Percentiles rank a stretch among this genome's conserved stretches.
Evolutionary conservation across 1,284 basidiomycete species (phyloP).

Genomic region (Apiotrichum brassicae): DNA sequence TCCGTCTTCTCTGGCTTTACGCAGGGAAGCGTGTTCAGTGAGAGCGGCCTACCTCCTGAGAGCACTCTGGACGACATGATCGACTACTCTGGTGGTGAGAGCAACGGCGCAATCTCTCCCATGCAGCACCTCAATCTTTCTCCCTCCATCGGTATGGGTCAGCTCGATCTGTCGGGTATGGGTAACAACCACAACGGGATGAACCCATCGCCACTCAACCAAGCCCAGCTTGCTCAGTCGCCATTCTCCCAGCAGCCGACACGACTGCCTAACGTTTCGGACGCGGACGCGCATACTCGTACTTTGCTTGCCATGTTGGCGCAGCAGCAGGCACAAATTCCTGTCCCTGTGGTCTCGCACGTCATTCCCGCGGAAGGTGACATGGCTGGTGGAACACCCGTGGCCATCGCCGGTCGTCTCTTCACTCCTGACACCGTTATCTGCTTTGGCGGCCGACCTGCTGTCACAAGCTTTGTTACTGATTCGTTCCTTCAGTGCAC

Average conservation of each 20-base stretch:
- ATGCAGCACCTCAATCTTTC: conserved; percentile 19
- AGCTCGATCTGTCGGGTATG: conserved; percentile 13
- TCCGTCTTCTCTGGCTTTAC: conserved; percentile 32
- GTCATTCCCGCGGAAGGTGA: conserved; percentile 89
- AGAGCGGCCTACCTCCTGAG: conserved; percentile 33
- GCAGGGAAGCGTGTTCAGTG: conserved; percentile 27
- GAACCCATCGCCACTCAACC: background rate
- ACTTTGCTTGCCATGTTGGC: conserved; percentile 16
- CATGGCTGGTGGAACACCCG: conserved; percentile 86
- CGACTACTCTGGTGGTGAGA: conserved; percentile 38
- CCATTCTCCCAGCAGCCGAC: conserved; percentile 5
- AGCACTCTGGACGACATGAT: conserved; percentile 34
- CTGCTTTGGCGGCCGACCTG: conserved; percentile 76
- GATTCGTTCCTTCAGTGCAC: conserved; percentile 90
- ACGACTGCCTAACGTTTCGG: conserved; percentile 7
- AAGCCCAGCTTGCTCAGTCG: background rate
- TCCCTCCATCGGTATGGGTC: conserved; percentile 12
- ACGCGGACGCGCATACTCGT: conserved; percentile 17
- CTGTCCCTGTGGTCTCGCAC: conserved; percentile 46
- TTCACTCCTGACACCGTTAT: conserved; percentile 62
- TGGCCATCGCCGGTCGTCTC: conserved; percentile 85
- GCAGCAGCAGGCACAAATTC: conserved; percentile 12
- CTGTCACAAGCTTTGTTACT: conserved; percentile 85
- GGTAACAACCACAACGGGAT: background rate
- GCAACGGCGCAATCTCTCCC: conserved; percentile 17